Evolutionary conservation across 2,329 filamentous ascomycete species (phyloP), one percentile per base, ranked within the genome.

Genomic region (Trichoderma lentiforme): DNA sequence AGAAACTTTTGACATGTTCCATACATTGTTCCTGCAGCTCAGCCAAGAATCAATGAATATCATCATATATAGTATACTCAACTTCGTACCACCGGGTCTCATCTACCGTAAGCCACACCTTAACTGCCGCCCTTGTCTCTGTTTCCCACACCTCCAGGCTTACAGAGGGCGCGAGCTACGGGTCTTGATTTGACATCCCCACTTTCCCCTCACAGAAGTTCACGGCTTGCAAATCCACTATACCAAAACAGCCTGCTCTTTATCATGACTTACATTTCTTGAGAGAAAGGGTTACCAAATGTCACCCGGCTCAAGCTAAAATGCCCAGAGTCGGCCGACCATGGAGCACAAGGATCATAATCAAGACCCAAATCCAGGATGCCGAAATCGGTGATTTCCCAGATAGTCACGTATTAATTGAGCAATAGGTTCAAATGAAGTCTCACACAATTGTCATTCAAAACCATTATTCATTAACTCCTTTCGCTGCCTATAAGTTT

Each of bases 101-200:
- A 47, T 43, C n/a, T 32, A 14, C 53, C n/a, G 18, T 15, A 32
- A 60, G 53, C 65, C 32, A 60, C 53, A 43, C 24, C 51, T 60
- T 24, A 28, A 32, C 26, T 24, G 1, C 18, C 18, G n/a, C 14
- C 53, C 65, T 11, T 32, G 64, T 28, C 24, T 8, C 39, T 30
- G 11, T 56, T 43, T 47, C 28, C 26, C 34, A 36, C 32, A n/a
- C 11, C 24, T 36, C 12, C 14, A 15, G 24, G 18, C 18, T 15
- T 43, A 24, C 53, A 68, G 65, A 68, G 65, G 65, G 65, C 65
- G 65, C 65, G 34, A 14, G 47, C 28, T 57, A 57, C 64, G 51
- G 64, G 51, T 53, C 51, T 26, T 39, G 8, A 26, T 28, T 39
- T 12, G 21, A 24, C 15, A 67, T 47, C 65, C 53, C 65, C 65